Conservation (phyloP, 176 grass and related monocot genomes). For the Guadua angustifolia region DNA sequence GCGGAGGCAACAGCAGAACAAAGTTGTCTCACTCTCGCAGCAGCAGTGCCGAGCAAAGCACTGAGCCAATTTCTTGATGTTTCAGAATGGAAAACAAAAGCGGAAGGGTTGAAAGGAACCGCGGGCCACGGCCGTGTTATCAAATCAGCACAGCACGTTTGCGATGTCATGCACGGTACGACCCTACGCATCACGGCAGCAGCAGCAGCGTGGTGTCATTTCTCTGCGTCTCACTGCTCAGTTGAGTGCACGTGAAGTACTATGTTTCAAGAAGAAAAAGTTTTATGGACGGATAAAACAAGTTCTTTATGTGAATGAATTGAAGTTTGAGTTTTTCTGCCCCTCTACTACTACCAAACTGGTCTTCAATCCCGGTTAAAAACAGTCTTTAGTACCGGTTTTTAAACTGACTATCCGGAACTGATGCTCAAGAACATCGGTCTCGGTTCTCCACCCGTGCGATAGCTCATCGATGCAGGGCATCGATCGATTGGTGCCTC, state of each 20-base stretch:
- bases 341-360: too few relatives aligned
- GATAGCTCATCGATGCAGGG: too few relatives aligned
- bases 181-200: neutral
- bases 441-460: too few relatives aligned
- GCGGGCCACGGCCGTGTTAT: neutral
- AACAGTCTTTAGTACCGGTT: too few relatives aligned
- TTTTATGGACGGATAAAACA: neutral
- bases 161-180: slow-evolving; percentile 8
- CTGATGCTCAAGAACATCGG: too few relatives aligned
- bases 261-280: slow-evolving; percentile 5
- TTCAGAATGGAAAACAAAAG: neutral
- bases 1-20: neutral
- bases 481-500: too few relatives aligned
- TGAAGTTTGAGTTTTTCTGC: too few relatives aligned
- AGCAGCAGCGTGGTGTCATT: slow-evolving; percentile 37
- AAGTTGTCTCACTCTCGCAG: neutral
- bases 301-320: neutral
- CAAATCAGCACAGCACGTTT: slow-evolving; percentile 16
- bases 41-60: neutral
- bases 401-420: too few relatives aligned
- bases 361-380: too few relatives aligned
- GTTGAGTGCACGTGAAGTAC: slow-evolving; percentile 35
- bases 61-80: neutral
- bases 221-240: slow-evolving; percentile 9
- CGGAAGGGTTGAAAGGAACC: neutral